These are phyloP conservation scores for Fusarium pilosicola DNA, from an alignment of 2,329 filamentous ascomycete genomes.

Conservation along the genomic window DNA sequence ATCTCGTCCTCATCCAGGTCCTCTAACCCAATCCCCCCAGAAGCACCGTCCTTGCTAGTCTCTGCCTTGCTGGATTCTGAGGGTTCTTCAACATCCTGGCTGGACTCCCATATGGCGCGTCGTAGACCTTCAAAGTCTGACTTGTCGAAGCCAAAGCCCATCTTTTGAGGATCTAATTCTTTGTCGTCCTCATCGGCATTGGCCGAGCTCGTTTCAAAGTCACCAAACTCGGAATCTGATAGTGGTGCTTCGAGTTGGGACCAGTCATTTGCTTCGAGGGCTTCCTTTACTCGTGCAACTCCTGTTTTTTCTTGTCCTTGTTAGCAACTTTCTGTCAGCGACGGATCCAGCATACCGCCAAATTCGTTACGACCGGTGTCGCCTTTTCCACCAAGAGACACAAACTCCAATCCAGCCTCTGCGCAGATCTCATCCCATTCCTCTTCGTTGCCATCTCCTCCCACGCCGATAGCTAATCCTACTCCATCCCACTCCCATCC, in stretches of 20 bases:
- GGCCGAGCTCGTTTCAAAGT: constrained; percentile 49
- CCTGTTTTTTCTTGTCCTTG: constrained; percentile 63
- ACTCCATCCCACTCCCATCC: constrained; percentile 74
- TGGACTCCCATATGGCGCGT: constrained; percentile 61
- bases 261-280: constrained; percentile 75
- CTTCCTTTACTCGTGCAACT: constrained; percentile 67
- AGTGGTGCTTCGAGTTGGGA: constrained; percentile 46
- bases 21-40: constrained; percentile 45
- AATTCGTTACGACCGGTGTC: constrained; percentile 63
- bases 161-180: constrained; percentile 57
- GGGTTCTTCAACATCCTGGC: constrained; percentile 36
- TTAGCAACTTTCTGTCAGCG: constrained; percentile 26
- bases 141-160: constrained; percentile 63
- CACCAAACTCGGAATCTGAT: constrained; percentile 45
- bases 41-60: constrained; percentile 18
- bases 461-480: constrained; percentile 67
- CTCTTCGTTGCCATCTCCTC: constrained; percentile 58
- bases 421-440: constrained; percentile 71
- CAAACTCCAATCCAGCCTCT: constrained; percentile 70
- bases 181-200: constrained; percentile 46
- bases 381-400: constrained; percentile 58
- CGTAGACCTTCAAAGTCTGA: constrained; percentile 63
- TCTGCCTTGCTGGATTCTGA: constrained; percentile 17
- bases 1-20: constrained; percentile 63
- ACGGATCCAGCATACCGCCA: constrained; percentile 57